Evolutionary conservation across 73 alveolate species (phyloP).

Genomic region (Strombidium stylifer): DNA sequence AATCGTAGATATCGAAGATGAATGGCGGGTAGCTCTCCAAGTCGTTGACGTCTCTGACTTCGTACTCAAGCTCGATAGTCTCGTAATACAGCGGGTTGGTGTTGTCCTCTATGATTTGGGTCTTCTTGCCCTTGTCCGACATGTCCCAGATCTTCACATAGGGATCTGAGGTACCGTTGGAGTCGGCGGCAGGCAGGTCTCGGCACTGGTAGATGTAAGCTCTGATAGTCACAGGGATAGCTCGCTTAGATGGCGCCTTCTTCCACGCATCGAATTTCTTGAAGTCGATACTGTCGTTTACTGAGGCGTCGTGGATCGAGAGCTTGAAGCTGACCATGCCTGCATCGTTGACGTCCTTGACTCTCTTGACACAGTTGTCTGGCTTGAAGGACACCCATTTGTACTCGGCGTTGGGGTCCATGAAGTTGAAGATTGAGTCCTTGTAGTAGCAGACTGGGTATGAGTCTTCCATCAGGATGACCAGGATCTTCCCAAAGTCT

Average conservation of each 20-base stretch:
- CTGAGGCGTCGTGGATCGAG: slow-evolving; percentile 21
- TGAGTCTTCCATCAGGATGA: slow-evolving; percentile 44
- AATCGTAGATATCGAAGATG: slow-evolving; percentile 48
- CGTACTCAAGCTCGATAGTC: slow-evolving; percentile 34
- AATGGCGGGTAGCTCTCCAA: slow-evolving; percentile 65
- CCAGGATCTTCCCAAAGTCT: slow-evolving; percentile 35
- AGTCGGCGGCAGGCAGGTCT: slow-evolving; percentile 63
- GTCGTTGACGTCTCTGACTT: slow-evolving; percentile 6
- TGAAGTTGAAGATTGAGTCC: slow-evolving; percentile 4
- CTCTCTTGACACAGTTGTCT: slow-evolving; percentile 38
- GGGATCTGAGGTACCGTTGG: slow-evolving; percentile 67
- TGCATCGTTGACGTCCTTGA: slow-evolving; percentile 42
- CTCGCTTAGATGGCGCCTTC: slow-evolving; percentile 37
- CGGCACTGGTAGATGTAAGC: slow-evolving; percentile 56
- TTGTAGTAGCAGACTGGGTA: slow-evolving; percentile 36
- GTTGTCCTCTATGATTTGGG: slow-evolving; percentile 48
- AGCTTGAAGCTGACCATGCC: slow-evolving; percentile 51
- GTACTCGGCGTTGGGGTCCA: slow-evolving; percentile 36
- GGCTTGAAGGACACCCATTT: slow-evolving; percentile 30
- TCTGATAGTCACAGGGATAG: slow-evolving; percentile 10
- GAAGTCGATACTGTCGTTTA: slow-evolving; percentile 26
- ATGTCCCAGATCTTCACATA: slow-evolving; percentile 56
- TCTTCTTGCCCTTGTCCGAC: slow-evolving; percentile 10
- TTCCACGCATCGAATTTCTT: slow-evolving; percentile 9
- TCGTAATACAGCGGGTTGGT: slow-evolving; percentile 68